Evolutionary conservation across 345 rosid species (phyloP), one percentile per base, ranked within the genome.

Genomic region (Psidium guajava): DNA sequence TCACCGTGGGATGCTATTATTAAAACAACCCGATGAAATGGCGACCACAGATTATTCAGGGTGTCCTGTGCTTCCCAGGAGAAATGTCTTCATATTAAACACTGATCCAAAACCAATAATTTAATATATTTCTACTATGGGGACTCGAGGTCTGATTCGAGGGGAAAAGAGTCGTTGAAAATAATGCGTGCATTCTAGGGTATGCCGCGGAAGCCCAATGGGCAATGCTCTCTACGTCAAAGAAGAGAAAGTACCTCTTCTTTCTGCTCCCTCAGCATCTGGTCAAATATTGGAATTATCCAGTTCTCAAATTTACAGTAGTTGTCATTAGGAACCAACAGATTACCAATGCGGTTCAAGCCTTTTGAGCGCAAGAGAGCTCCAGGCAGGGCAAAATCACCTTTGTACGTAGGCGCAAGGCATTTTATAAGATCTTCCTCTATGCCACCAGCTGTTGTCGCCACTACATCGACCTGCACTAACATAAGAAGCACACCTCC

Each of bases 261-360:
- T 58, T 44, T 87, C 85, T 97, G 99, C 88, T 97, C 99, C 90
- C 94, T 93, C 92, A 95, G 87, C 98, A 97, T 96, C 88, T 93
- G 91, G 82, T 97, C 97, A 85, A 95, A 95, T 87, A 96, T 92
- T 2, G 99, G 99, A 86, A 95, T 90, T 82, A 97, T 92, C 99
- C 99, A 97, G 88, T 94, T 98, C 93, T 96, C 98, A 90, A 97
- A 95, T 90, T 97, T 97, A 92, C 99, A 96, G 87, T 97, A 96
- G 91, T 97, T 97, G 40, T 93, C 98, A 90, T 96, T 95, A 32
- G 99, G 99, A 92, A 96, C 95, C 90, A 96, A 87, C 88, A 97
- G 89, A 88, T 97, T 97, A 55, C 99, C 99, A 81, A 96, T 96
- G 75, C 99, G 94, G 88, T 97, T 96, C 91, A 97, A 86, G 61